These are phyloP conservation scores for Phyllosticta capitalensis DNA, from an alignment of 2,329 filamentous ascomycete species.

Conservation along the genomic window DNA sequence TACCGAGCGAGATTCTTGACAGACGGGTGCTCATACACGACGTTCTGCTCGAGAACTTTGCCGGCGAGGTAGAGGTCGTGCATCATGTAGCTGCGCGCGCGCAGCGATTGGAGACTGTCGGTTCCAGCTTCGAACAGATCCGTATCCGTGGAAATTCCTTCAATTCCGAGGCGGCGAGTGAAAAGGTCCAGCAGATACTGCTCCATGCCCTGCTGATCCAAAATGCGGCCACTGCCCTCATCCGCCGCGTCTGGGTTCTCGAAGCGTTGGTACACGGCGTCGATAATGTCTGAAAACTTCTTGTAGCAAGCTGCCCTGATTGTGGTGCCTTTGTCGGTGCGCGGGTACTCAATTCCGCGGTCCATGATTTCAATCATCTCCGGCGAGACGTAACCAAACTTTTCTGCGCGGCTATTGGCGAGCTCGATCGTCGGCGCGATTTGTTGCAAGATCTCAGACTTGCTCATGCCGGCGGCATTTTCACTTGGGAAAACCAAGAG, in stretches of 20 bases:
- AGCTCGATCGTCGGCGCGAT: constrained; percentile 43
- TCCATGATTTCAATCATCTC: constrained; percentile 45
- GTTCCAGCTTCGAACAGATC: constrained; percentile 52
- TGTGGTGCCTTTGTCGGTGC: constrained; percentile 49
- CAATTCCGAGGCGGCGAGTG: constrained; percentile 15
- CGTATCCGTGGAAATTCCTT: constrained; percentile 26
- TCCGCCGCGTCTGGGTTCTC: not conserved
- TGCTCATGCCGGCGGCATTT: constrained; percentile 31
- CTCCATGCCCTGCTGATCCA: constrained; percentile 25
- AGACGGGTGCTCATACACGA: constrained; percentile 50
- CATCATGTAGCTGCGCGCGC: constrained; percentile 44
- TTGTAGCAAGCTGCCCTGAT: constrained; percentile 44
- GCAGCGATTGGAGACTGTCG: constrained; percentile 51
- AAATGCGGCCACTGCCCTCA: constrained; percentile 12
- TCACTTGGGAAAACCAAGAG: constrained; percentile 44
- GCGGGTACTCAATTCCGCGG: constrained; percentile 36
- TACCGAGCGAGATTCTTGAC: constrained; percentile 37
- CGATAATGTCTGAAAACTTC: constrained; percentile 40
- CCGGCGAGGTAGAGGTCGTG: constrained; percentile 42
- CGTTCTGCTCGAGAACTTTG: constrained; percentile 40
- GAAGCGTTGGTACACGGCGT: constrained; percentile 31
- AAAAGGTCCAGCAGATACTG: constrained; percentile 18
- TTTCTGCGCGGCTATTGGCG: constrained; percentile 42
- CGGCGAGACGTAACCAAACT: constrained; percentile 43
- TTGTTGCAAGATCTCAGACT: constrained; percentile 37